Base-by-base conservation (phyloP, 2,329 filamentous ascomycete species). In the Parastagonospora nodorum region DNA sequence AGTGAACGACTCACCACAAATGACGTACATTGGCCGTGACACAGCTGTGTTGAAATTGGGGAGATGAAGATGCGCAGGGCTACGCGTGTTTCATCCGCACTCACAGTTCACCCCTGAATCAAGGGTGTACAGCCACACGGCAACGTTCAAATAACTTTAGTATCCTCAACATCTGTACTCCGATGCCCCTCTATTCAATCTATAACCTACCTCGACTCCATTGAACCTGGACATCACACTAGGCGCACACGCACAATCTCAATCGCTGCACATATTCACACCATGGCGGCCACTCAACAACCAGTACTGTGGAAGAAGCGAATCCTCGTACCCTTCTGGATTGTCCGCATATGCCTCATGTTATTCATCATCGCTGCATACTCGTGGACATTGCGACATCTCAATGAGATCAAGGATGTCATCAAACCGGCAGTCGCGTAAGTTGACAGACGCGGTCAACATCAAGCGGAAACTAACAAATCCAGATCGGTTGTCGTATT, bases 321-420 rank as follows among this genome's bases (percentile, higher is more conserved):
- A 40, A 60, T 75, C 31, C 59, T 75, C 36, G 53, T 75, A 9
- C 72, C 73, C 4, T 68, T 73, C 46, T 75, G 72, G 73, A 46
- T 62, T 3, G 37, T 74, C 16, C 64, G 73, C 11, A 66, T 72
- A 36, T 48, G 61, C 27, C 49, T 71, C 7, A 72, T 73, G 63
- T 7, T 73, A 35, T 59, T 74, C 37, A 57, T 73, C 43, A 65
- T 74, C 43, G 63, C 49, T 11, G 48, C 55, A 38, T 74, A 67
- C 42, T 63, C 58, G 7, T 43, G 50, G 8, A 60, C 65, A n/a
- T 49, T 73, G 40, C 55, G 57, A 19, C 32, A 48, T 8, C 14
- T 69, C 8, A 40, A 59, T 11, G 52, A 63, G 3, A 8, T 64
- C 37, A 42, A 57, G 6, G 57, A 62, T 8, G 38, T 63, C 15